Evolutionary conservation across 371 early-diverging fungal species (phyloP).

Genomic region (Entomophthora muscae): DNA sequence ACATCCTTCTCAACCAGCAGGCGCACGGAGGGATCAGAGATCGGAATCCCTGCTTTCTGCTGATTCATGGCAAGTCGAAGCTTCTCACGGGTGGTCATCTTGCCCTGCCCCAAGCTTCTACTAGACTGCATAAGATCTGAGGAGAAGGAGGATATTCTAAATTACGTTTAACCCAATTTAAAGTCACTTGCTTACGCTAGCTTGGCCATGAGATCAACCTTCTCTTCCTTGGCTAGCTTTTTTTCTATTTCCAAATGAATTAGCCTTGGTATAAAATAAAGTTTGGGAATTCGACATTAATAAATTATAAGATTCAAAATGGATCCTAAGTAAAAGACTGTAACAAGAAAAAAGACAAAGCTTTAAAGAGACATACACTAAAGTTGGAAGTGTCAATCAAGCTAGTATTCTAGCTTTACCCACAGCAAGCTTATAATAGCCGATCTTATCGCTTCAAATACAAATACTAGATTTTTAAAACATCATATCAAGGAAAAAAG

Average conservation of each 20-base stretch:
- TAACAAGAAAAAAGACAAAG: too few relatives aligned
- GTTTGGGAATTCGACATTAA: background rate
- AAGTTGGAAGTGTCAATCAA: too few relatives aligned
- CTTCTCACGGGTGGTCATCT: constrained; percentile 50
- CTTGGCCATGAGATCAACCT: constrained; percentile 60
- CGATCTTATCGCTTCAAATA: too few relatives aligned
- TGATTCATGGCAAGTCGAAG: constrained; percentile 52
- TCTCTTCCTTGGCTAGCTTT: constrained; percentile 86
- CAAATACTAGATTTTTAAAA: too few relatives aligned
- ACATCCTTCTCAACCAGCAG: constrained; percentile 21
- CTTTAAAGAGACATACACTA: too few relatives aligned
- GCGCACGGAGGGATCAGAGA: constrained; percentile 27
- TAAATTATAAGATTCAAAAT: too few relatives aligned
- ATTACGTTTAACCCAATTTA: background rate
- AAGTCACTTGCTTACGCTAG: constrained; percentile 31
- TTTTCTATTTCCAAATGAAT: constrained; percentile 46
- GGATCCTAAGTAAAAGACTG: too few relatives aligned
- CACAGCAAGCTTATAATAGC: too few relatives aligned
- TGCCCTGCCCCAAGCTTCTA: constrained; percentile 45
- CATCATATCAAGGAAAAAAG: too few relatives aligned
- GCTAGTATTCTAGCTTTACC: too few relatives aligned
- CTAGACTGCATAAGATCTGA: constrained; percentile 65
- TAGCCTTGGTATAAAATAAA: background rate
- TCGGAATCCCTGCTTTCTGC: constrained; percentile 42
- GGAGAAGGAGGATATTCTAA: constrained; percentile 34